Base-by-base conservation (phyloP, 2,329 filamentous ascomycete genomes). In the Cladorrhinum sp. region DNA sequence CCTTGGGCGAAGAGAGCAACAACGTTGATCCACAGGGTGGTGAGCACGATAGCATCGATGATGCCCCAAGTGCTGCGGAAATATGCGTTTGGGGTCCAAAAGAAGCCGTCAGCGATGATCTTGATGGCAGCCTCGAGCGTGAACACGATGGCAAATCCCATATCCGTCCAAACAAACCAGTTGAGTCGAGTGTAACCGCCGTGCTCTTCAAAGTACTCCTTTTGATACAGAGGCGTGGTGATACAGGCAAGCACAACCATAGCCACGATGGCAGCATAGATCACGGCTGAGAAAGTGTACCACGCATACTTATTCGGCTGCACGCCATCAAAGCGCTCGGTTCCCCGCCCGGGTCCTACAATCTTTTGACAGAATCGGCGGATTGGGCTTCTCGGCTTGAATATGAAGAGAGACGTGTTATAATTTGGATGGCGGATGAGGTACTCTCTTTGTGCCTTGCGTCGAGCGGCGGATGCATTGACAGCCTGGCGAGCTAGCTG, bases 201-300 rank as follows among this genome's bases (percentile, higher is more conserved):
- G 60, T 81, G 75, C 5, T 74, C 78, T 57, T 84, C 73, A 68
- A 93, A 93, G 71, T 97, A 96, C 67, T 92, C 83, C 72, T 90
- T 92, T 72, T 99, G 95, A 72, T 96, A 99, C 16, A 99, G 79
- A 0, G 95, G 95, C 1, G 95, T 99, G 1, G 93, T 96, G 55
- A 98, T 82, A 71, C 93, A 99, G 27, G 95, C 95, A 55, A 99
- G 83, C 50, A 97, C 76, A n/a, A 99, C 95, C 96, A 99, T 99
- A 55, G 92, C 91, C 48, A 98, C 91, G 64, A 99, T 97, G 13
- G 91, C 90, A 23, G 89, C 87, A 73, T 99, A 99, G 58, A 98
- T 91, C 68, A 99, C 90, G 2, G 92, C 91, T 0, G 95, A 97
- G 73, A 98, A 96, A 0, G 85, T 80, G 72, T 96, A 97, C 93